Percentiles rank a stretch among this genome's conserved stretches.
Evolutionary conservation across 1,284 basidiomycete species (phyloP).

Genomic region (Ceratobasidium sp.): DNA sequence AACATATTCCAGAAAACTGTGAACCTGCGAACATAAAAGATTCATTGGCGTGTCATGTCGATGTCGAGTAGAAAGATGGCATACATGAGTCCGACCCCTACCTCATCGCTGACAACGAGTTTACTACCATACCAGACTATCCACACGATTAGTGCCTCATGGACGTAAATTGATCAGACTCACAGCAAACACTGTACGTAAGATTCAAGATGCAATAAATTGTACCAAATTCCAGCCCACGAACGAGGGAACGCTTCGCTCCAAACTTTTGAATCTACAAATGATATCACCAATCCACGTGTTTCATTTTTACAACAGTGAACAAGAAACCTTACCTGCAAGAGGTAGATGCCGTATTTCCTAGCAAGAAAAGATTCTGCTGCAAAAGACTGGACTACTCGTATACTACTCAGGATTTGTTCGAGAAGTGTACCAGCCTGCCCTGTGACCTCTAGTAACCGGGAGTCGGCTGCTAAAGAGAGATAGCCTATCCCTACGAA

Average conservation of each 20-base stretch:
- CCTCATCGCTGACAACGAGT: slow-evolving; percentile 14
- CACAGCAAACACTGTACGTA: slow-evolving; percentile 37
- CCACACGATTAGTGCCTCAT: slow-evolving; percentile 34
- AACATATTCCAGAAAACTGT: slow-evolving; percentile 41
- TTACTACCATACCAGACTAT: slow-evolving; percentile 48
- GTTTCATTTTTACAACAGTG: too few relatives aligned
- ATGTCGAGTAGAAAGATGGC: background rate
- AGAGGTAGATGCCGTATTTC: slow-evolving; percentile 47
- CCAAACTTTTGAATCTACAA: slow-evolving; percentile 48
- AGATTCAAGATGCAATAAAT: slow-evolving; percentile 44
- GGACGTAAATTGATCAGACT: background rate
- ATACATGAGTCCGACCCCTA: slow-evolving; percentile 27
- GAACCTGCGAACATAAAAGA: slow-evolving; percentile 19
- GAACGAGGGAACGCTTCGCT: slow-evolving; percentile 45
- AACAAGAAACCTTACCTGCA: slow-evolving; percentile 15
- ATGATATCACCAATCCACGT: slow-evolving; percentile 36
- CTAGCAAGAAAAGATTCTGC: slow-evolving; percentile 48
- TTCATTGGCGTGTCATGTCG: background rate
- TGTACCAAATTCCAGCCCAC: slow-evolving; percentile 46
- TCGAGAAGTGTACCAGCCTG: slow-evolving; percentile 52
- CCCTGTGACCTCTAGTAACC: slow-evolving; percentile 50
- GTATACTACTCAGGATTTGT: slow-evolving; percentile 52
- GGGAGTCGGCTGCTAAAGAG: slow-evolving; percentile 47
- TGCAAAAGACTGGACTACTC: slow-evolving; percentile 54
- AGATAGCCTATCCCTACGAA: slow-evolving; percentile 49